These are phyloP conservation scores for Peronospora belbahrii DNA, from an alignment of 352 stramenopile species.

Conservation along the genomic window DNA sequence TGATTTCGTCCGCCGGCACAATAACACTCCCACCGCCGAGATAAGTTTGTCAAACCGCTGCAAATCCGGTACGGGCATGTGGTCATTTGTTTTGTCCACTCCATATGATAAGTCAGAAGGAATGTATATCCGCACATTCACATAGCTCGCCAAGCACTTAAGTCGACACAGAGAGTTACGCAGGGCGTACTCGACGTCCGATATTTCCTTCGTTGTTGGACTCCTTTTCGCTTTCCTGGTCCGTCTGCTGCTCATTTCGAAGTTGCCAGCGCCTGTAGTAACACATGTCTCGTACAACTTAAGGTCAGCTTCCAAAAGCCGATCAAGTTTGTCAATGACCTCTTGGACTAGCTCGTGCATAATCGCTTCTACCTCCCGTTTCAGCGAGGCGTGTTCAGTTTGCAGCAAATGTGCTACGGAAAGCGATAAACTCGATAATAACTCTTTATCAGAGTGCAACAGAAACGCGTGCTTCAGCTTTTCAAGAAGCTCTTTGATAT, in stretches of 20 bases:
- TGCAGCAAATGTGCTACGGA: conserved; percentile 64
- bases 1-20: conserved; percentile 42
- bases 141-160: conserved; percentile 48
- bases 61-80: not conserved
- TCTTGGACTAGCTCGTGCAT: conserved; percentile 66
- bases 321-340: conserved; percentile 51
- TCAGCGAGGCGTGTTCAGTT: conserved; percentile 68
- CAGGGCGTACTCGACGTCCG: conserved; percentile 63
- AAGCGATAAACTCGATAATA: conserved; percentile 58
- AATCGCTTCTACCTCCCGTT: conserved; percentile 70
- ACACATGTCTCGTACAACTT: conserved; percentile 23
- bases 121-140: conserved; percentile 63
- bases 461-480: conserved; percentile 71
- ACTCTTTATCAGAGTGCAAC: conserved; percentile 53
- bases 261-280: conserved; percentile 9
- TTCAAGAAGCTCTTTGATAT: conserved; percentile 66
- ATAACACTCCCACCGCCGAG: conserved; percentile 28
- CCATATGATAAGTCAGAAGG: conserved; percentile 20
- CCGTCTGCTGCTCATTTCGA: conserved; percentile 26
- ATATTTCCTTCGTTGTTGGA: conserved; percentile 38
- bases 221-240: conserved; percentile 24
- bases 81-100: not conserved
- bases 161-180: conserved; percentile 51
- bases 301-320: conserved; percentile 45
- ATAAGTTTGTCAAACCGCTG: conserved; percentile 37